Evolutionary conservation across 2,329 filamentous ascomycete species (phyloP).

Genomic region (Calonectria pteridis): DNA sequence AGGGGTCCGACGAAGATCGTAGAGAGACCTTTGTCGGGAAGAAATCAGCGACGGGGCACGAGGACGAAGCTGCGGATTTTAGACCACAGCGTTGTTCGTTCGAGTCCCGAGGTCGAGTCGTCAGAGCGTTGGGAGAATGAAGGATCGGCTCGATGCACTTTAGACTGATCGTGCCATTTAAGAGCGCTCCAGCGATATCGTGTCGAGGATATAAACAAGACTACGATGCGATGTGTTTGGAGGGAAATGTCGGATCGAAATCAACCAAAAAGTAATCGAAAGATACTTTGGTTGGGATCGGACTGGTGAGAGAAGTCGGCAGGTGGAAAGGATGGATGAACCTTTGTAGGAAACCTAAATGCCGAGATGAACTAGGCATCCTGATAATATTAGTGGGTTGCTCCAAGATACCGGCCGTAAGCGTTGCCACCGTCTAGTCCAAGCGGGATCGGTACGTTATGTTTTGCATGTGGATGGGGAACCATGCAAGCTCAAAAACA

Average conservation of each 20-base stretch:
- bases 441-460: neutral
- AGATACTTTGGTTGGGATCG: neutral
- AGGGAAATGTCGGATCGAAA: neutral
- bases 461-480: neutral
- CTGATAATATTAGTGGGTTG: neutral
- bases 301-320: neutral
- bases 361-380: constrained; percentile 11
- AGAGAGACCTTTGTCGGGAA: constrained; percentile 53
- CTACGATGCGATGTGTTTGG: constrained; percentile 26
- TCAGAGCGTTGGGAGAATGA: constrained; percentile 22
- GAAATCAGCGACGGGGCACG: constrained; percentile 35
- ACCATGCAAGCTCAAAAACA: neutral
- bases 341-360: neutral
- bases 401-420: neutral
- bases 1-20: constrained; percentile 55
- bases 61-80: constrained; percentile 24
- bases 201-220: constrained; percentile 34
- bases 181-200: constrained; percentile 36
- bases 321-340: neutral
- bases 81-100: constrained; percentile 34
- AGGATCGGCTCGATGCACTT: constrained; percentile 37
- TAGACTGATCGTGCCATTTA: constrained; percentile 51
- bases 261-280: constrained; percentile 7
- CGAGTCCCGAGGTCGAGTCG: constrained; percentile 19
- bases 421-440: neutral